These are phyloP conservation scores for Murraya koenigii DNA, from an alignment of 345 rosid genomes.

Conservation along the genomic window DNA sequence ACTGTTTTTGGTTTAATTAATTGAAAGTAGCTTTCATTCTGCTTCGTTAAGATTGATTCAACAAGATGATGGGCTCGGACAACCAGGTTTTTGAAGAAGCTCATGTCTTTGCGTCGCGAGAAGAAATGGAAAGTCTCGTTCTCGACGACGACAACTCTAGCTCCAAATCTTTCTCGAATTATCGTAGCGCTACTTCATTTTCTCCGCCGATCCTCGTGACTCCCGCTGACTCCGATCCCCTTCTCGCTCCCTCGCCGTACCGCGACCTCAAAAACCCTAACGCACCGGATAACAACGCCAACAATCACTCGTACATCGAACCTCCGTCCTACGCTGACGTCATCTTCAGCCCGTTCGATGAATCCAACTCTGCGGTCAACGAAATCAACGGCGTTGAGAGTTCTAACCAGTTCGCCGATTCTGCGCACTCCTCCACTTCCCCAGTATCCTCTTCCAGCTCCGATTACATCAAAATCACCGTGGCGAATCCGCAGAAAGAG, in stretches of 20 bases:
- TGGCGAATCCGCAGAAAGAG: constrained; percentile 85
- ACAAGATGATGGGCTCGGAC: constrained; percentile 88
- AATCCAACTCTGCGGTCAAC: constrained; percentile 30
- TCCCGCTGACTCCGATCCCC: constrained; percentile 78
- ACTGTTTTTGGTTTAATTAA: background rate
- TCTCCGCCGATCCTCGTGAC: constrained; percentile 39
- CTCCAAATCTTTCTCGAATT: constrained; percentile 37
- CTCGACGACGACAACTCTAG: constrained; percentile 36
- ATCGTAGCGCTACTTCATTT: constrained; percentile 66
- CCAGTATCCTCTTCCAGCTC: constrained; percentile 56
- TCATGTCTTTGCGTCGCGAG: constrained; percentile 49
- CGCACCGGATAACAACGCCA: constrained; percentile 25
- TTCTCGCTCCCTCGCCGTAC: constrained; percentile 46
- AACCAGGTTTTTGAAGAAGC: constrained; percentile 55
- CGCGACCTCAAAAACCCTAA: constrained; percentile 38
- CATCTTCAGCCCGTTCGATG: constrained; percentile 79
- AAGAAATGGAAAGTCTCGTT: constrained; percentile 70
- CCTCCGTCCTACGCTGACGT: constrained; percentile 90
- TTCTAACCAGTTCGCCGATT: constrained; percentile 34
- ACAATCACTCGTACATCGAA: constrained; percentile 57
- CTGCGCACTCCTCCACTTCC: constrained; percentile 46
- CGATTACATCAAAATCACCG: constrained; percentile 71
- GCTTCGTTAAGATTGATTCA: background rate
- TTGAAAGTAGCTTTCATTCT: background rate
- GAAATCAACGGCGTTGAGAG: constrained; percentile 64